Percentiles rank a stretch among this genome's conserved stretches.
Conservation (phyloP, 2,329 filamentous ascomycete species). For the Podosphaera fusca region DNA sequence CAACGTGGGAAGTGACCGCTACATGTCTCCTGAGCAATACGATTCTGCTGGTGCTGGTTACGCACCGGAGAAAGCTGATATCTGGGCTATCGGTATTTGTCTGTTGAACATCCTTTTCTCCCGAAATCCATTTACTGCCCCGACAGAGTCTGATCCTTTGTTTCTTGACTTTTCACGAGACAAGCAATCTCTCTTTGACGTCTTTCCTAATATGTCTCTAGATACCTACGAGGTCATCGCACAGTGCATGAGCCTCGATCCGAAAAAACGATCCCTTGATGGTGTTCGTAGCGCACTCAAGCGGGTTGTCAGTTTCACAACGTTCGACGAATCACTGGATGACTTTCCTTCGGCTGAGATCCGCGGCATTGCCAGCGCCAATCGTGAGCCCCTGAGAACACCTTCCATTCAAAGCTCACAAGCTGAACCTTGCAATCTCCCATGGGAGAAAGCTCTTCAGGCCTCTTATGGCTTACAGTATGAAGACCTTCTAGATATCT, state of each 20-base stretch:
- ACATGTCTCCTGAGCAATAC: constrained; percentile 98
- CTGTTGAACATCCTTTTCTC: constrained; percentile 91
- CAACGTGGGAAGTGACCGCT: constrained; percentile 89
- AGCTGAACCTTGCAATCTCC: constrained; percentile 64
- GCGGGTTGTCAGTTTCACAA: constrained; percentile 76
- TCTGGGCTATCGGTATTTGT: constrained; percentile 95
- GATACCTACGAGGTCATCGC: constrained; percentile 89
- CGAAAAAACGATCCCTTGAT: constrained; percentile 61
- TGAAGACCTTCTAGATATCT: constrained; percentile 72
- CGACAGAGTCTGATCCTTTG: constrained; percentile 71
- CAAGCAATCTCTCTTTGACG: constrained; percentile 88
- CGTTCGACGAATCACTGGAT: constrained; percentile 70
- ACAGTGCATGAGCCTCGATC: constrained; percentile 78
- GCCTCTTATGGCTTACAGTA: constrained; percentile 45
- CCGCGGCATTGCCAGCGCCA: constrained; percentile 57
- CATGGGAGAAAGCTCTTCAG: constrained; percentile 81
- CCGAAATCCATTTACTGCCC: constrained; percentile 82
- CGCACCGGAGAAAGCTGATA: constrained; percentile 76
- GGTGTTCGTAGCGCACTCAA: constrained; percentile 57
- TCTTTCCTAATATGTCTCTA: constrained; percentile 96
- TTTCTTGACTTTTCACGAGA: constrained; percentile 87
- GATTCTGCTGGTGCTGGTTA: constrained; percentile 75
- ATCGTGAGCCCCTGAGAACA: constrained; percentile 85
- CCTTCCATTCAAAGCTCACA: constrained; percentile 81
- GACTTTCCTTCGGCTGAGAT: constrained; percentile 78